Conservation (phyloP, 768 basidiomycete genomes). For the Macrolepiota fuliginosa region DNA sequence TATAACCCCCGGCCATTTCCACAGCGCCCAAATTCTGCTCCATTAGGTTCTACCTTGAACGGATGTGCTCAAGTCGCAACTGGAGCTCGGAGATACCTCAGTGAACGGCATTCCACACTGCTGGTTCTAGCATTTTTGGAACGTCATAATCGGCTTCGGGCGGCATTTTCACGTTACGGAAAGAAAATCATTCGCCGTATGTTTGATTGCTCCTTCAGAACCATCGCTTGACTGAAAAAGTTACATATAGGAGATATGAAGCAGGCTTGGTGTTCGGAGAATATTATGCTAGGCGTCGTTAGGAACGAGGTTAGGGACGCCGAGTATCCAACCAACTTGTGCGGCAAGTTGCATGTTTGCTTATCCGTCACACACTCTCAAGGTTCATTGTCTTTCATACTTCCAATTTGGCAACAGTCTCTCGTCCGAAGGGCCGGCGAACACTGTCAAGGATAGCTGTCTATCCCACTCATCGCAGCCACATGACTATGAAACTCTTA, state of each 20-base stretch:
- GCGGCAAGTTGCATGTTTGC: neutral
- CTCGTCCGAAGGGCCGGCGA: neutral
- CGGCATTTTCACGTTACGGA: neutral
- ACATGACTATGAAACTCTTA: neutral
- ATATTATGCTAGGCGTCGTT: too few species aligned
- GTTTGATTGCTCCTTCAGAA: neutral
- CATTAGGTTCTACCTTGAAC: neutral
- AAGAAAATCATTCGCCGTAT: neutral
- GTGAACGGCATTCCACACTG: neutral
- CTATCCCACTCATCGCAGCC: neutral
- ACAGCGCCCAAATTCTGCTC: neutral
- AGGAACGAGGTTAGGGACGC: too few species aligned
- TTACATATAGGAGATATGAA: too few species aligned
- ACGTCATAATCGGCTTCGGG: neutral
- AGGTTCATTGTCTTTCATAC: slow-evolving; percentile 3
- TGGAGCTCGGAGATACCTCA: neutral
- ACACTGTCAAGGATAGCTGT: neutral
- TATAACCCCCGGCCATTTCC: neutral
- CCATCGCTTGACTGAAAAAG: neutral
- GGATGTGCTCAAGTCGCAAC: neutral
- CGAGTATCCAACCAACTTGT: neutral
- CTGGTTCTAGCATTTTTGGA: neutral
- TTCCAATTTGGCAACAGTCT: slow-evolving; percentile 3
- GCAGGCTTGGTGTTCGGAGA: too few species aligned
- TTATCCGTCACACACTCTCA: neutral